phyloP scores from a whole-genome alignment of 257 asterid genomes.

The Nicotiana tabacum region DNA sequence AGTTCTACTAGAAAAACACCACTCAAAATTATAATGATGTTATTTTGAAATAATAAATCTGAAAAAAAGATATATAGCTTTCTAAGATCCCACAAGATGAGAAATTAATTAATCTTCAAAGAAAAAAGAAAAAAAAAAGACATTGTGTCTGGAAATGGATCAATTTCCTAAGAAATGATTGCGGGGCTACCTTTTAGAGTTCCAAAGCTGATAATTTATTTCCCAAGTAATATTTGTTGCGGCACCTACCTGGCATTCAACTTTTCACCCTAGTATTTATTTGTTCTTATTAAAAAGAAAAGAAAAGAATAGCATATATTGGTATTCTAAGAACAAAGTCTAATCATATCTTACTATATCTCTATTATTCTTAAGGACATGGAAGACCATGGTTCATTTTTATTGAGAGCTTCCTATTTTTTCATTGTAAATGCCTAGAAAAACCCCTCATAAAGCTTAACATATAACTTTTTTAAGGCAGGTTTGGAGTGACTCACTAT shows the following conservation, averaged over 20 bases:
- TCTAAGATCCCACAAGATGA: neutral
- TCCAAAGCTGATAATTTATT: neutral
- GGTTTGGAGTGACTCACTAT: too few species aligned
- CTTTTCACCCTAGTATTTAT: neutral
- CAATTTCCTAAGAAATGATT: slow-evolving; percentile 2
- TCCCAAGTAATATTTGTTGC: neutral
- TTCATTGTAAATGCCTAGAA: too few species aligned
- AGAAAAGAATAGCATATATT: too few species aligned
- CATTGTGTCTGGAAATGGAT: neutral
- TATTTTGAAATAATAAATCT: neutral
- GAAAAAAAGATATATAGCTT: neutral
- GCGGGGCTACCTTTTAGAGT: neutral
- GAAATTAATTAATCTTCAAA: neutral
- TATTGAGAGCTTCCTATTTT: too few species aligned
- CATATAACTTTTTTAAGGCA: too few species aligned
- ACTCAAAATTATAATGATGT: neutral
- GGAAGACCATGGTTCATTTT: too few species aligned
- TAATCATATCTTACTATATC: too few species aligned
- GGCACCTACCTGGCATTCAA: neutral
- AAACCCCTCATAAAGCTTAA: too few species aligned
- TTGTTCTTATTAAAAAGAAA: neutral
- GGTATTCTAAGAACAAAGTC: too few species aligned
- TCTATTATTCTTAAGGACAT: too few species aligned
- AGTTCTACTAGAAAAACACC: too few species aligned
- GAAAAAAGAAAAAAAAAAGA: neutral